Conservation (phyloP, 495 filamentous ascomycete species). For the Aspergillus sclerotioniger region DNA sequence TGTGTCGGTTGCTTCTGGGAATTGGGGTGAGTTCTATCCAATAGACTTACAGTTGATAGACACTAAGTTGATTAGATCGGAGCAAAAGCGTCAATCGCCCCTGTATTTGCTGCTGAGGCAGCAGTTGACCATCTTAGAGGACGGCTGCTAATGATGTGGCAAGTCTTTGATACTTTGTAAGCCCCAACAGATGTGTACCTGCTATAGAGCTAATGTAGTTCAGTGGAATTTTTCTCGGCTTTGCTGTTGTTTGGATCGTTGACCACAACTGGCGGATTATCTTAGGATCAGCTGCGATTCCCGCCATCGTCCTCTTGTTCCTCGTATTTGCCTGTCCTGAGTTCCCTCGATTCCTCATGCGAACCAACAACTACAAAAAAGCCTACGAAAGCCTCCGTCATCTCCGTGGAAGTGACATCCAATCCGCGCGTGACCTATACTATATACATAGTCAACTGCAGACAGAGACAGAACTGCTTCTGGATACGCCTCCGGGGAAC, state of each 20-base stretch:
- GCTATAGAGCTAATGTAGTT: not conserved
- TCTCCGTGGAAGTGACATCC: conserved; percentile 61
- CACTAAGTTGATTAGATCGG: conserved; percentile 47
- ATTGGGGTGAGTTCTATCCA: conserved; percentile 42
- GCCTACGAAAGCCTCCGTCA: conserved; percentile 58
- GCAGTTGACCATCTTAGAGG: conserved; percentile 65
- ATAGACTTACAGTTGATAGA: not conserved
- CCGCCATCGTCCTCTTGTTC: conserved; percentile 59
- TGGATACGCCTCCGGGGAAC: not conserved
- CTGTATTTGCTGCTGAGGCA: conserved; percentile 71
- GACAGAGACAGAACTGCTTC: conserved; percentile 26
- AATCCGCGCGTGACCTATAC: conserved; percentile 71
- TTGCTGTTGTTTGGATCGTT: conserved; percentile 53
- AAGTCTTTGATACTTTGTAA: conserved; percentile 67
- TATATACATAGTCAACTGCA: conserved; percentile 63
- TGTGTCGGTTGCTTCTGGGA: conserved; percentile 60
- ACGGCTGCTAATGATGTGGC: conserved; percentile 71
- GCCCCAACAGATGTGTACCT: not conserved
- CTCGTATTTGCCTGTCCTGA: conserved; percentile 72
- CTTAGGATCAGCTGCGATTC: conserved; percentile 67
- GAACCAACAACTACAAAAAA: conserved; percentile 57
- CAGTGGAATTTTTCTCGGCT: conserved; percentile 60
- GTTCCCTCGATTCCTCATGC: conserved; percentile 58
- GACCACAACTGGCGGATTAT: conserved; percentile 64
- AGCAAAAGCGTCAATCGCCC: conserved; percentile 46